Evolutionary conservation across 805 yeast species (phyloP).

Genomic region (Pichia californica): DNA sequence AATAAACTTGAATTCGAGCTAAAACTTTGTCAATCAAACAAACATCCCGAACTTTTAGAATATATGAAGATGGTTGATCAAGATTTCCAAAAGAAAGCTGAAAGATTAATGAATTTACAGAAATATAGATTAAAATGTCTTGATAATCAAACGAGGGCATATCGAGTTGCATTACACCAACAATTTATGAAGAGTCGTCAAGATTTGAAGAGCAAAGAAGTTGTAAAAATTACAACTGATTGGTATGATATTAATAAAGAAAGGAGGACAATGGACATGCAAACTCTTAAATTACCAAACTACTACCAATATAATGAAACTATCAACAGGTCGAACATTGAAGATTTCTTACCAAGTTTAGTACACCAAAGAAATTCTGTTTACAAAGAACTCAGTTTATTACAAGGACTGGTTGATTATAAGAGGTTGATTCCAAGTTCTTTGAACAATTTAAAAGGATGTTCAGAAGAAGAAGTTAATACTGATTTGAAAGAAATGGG

Average conservation of each 20-base stretch:
- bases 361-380: conserved; percentile 62
- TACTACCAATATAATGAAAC: conserved; percentile 30
- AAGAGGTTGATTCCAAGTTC: conserved; percentile 67
- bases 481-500: conserved; percentile 72
- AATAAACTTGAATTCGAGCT: conserved; percentile 73
- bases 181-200: conserved; percentile 62
- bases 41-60: conserved; percentile 82
- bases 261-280: conserved; percentile 69
- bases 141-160: conserved; percentile 72
- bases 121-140: conserved; percentile 71
- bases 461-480: conserved; percentile 63
- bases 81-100: conserved; percentile 64
- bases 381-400: conserved; percentile 61
- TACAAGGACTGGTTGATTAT: conserved; percentile 59
- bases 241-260: conserved; percentile 94
- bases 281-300: conserved; percentile 47
- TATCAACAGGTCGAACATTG: conserved; percentile 21
- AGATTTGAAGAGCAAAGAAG: conserved; percentile 59
- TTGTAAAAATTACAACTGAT: conserved; percentile 66
- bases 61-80: conserved; percentile 66
- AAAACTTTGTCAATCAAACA: conserved; percentile 78
- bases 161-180: conserved; percentile 77
- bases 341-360: conserved; percentile 33
- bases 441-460: conserved; percentile 54
- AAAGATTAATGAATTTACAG: conserved; percentile 32